Base-by-base conservation (phyloP, 2,329 filamentous ascomycete genomes). In the Hyphodiscus sp. region DNA sequence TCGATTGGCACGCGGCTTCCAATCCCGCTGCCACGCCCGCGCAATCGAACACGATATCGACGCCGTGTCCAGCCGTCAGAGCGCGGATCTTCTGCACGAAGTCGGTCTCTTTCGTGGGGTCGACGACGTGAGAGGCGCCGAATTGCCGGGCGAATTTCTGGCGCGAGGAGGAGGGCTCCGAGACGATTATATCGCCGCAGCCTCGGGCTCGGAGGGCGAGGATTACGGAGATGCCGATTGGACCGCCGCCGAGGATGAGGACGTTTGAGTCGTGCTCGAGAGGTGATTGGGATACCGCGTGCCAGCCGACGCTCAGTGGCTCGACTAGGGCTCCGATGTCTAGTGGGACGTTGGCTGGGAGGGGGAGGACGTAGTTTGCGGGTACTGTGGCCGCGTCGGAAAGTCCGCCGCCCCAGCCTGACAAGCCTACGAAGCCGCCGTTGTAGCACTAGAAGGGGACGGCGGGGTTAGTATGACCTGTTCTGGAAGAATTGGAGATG, bases 291-390 rank as follows among this genome's bases (percentile, higher is more conserved):
- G 73, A 72, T 10, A 83, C 75, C 0, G 81, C 82, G 60, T 86
- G 83, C 82, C 82, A 85, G 9, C 79, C 81, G 0, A 86, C 82
- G 0, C 80, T 73, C 2, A 86, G 69, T 0, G 83, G 83, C 59
- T 86, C 83, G 7, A 85, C 76, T 2, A 86, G 70, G 0, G 83
- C 82, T 50, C 69, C 78, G 16, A 80, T 69, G 43, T 81, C 76
- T 19, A 81, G 70, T 0, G 73, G 70, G 9, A 82, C 68, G 48
- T 75, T 74, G 5, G 76, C 71, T 0, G 82, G 79, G 0, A 84
- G 68, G 1, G 72, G 71, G 45, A 79, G 71, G 0, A 76, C 72
- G 9, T 75, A 74, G 5, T 70, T 68, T 23, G 74, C 70, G 16
- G 76, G 76, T 1, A 82, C 72, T 20, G 78, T 76, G 2, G 82